Evolutionary conservation across 805 yeast genomes (phyloP), one percentile per base, ranked within the genome.

Genomic region (Saccharomycopsis schoenii): DNA sequence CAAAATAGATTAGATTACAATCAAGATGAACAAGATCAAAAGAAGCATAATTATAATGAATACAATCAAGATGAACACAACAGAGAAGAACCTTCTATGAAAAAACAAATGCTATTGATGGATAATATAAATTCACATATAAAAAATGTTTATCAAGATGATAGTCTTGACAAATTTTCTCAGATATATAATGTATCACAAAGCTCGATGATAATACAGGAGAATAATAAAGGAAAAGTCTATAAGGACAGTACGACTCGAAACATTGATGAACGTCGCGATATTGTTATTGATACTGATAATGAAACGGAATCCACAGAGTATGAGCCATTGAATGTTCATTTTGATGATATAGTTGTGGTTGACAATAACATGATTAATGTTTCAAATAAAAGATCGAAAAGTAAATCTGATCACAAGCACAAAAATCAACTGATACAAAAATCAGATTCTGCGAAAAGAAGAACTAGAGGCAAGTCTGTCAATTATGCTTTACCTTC

Each of bases 401-500:
- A 52, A 17, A 52, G n/a, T 25, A 52, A 34, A n/a, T 29, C 56
- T 11, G 56, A 52, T 17, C 19, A 11, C 29, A 36, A 52, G 29
- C 14, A 52, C 24, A 34, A 11, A 12, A 36, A 39, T 36, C 41
- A 52, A 34, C 25, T 52, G 14, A 52, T 52, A 52, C 65, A 21
- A 4, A 47, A 47, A 47, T 47, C 52, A 21, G 52, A 57, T 68
- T 1, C 67, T 76, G 24, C 43, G 58, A 66, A 80, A 50, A 73
- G 86, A 57, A 71, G 83, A 61, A 76, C 89, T 25, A 73, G 83
- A 24, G 79, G 83, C 3, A 82, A 80, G 61, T 77, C 80, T 11
- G 82, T 89, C 5, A 82, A 83, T 69, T 89, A 89, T 67, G 83
- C 83, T 19, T 76, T 83, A 40, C 90, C 91, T 0, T 83, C 92